Percentiles rank a stretch among this genome's conserved stretches.
Conservation (phyloP, 805 yeast species). For the Nakazawaea laoshanensis region DNA sequence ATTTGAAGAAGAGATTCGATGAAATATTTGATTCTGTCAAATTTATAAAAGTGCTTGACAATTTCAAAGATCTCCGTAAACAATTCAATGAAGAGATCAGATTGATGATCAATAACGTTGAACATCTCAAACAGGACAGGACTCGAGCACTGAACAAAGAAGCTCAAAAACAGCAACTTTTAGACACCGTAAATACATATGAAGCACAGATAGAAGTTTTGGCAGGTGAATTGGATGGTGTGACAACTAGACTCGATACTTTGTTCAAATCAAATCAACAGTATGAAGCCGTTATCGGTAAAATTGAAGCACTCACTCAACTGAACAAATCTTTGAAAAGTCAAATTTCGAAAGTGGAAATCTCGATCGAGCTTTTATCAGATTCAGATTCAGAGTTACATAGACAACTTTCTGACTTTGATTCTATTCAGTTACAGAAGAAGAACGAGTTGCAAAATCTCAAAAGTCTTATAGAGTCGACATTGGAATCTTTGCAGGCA, state of each 20-base stretch:
- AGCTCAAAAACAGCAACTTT: conserved; percentile 34
- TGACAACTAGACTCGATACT: conserved; percentile 50
- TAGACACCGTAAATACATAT: conserved; percentile 33
- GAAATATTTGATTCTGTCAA: conserved; percentile 94
- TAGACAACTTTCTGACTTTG: conserved; percentile 31
- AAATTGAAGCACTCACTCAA: conserved; percentile 47
- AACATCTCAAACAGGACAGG: conserved; percentile 66
- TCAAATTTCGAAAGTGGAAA: conserved; percentile 43
- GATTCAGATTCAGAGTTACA: conserved; percentile 34
- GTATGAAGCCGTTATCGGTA: conserved; percentile 64
- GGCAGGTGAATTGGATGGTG: conserved; percentile 37
- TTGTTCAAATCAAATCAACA: conserved; percentile 74
- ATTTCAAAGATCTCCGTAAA: conserved; percentile 65
- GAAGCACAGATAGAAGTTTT: conserved; percentile 39
- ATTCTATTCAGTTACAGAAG: conserved; percentile 11
- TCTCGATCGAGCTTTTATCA: conserved; percentile 35
- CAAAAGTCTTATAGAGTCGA: conserved; percentile 17
- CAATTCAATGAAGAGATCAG: conserved; percentile 72
- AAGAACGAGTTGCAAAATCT: conserved; percentile 13
- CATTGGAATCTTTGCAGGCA: conserved; percentile 6
- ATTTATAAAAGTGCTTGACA: conserved; percentile 84
- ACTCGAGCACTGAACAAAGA: conserved; percentile 58
- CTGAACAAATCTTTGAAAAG: conserved; percentile 34
- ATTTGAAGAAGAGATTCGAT: conserved; percentile 85
- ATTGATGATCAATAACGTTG: conserved; percentile 68